A percentile compares a stretch with the other conserved stretches of the same genome.
Evolutionary conservation across 306 rosid species (phyloP).

Genomic region (Casuarina equisetifolia): DNA sequence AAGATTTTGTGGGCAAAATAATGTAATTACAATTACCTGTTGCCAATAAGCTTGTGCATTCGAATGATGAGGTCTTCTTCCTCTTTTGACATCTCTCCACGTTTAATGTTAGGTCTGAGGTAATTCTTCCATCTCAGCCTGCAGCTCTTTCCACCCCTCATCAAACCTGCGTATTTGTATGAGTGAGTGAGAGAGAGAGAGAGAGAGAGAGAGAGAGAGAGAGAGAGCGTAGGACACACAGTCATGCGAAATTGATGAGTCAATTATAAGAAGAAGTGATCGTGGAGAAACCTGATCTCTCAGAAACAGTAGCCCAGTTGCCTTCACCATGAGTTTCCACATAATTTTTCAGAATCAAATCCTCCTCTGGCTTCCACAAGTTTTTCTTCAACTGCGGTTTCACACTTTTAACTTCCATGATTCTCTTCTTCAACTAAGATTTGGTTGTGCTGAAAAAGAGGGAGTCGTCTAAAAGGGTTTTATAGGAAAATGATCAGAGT

Average conservation of each 20-base stretch:
- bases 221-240: neutral
- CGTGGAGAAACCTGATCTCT: slow-evolving; percentile 37
- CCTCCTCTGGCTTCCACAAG: slow-evolving; percentile 73
- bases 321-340: slow-evolving; percentile 75
- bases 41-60: slow-evolving; percentile 71
- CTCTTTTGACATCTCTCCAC: slow-evolving; percentile 62
- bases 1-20: neutral
- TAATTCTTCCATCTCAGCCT: slow-evolving; percentile 76
- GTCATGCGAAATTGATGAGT: neutral
- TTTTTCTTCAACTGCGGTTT: slow-evolving; percentile 51
- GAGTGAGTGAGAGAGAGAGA: neutral
- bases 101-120: slow-evolving; percentile 64
- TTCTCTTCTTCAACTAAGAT: neutral
- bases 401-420: slow-evolving; percentile 42
- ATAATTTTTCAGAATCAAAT: slow-evolving; percentile 49
- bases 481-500: slow-evolving; percentile 1
- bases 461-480: slow-evolving; percentile 7
- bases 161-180: slow-evolving; percentile 34
- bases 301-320: slow-evolving; percentile 63
- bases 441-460: neutral
- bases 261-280: neutral
- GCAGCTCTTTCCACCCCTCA: slow-evolving; percentile 72
- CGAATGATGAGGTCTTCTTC: slow-evolving; percentile 70
- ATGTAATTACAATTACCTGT: slow-evolving; percentile 38
- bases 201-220: neutral